Conservation (phyloP, 2,329 filamentous ascomycete species). For the Arthrobotrys iridis region DNA sequence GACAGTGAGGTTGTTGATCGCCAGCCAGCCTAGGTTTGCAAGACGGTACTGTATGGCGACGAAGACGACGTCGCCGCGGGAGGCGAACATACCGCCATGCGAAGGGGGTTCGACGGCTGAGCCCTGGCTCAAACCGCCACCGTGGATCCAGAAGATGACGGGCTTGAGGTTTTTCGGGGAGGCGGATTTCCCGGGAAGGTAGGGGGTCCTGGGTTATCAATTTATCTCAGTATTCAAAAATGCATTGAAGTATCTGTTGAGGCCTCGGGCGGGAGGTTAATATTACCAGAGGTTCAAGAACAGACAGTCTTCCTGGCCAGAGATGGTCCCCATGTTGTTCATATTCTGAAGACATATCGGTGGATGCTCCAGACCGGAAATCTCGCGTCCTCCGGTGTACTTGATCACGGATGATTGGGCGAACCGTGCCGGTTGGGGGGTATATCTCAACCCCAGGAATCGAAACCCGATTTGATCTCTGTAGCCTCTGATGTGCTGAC, state of each 20-base stretch:
- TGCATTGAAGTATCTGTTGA: no score
- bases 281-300: constrained; percentile 64
- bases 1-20: constrained; percentile 56
- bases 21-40: constrained; percentile 19
- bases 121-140: constrained; percentile 61
- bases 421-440: constrained; percentile 63
- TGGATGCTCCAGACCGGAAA: constrained; percentile 61
- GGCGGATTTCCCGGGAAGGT: constrained; percentile 63
- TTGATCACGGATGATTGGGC: constrained; percentile 63
- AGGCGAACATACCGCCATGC: constrained; percentile 64
- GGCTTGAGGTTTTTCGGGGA: constrained; percentile 59
- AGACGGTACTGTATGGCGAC: constrained; percentile 65
- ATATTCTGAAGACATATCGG: constrained; percentile 62
- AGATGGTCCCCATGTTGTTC: constrained; percentile 3
- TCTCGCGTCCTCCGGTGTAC: constrained; percentile 58
- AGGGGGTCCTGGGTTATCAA: constrained; percentile 53
- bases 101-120: constrained; percentile 61
- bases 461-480: constrained; percentile 65
- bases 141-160: constrained; percentile 64
- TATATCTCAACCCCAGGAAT: constrained; percentile 66
- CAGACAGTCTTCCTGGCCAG: constrained; percentile 64
- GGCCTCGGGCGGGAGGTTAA: no score
- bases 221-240: no score
- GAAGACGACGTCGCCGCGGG: constrained; percentile 62
- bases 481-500: constrained; percentile 59